These are phyloP conservation scores for Neltuma alba DNA, from an alignment of 306 rosid genomes.

Conservation along the genomic window DNA sequence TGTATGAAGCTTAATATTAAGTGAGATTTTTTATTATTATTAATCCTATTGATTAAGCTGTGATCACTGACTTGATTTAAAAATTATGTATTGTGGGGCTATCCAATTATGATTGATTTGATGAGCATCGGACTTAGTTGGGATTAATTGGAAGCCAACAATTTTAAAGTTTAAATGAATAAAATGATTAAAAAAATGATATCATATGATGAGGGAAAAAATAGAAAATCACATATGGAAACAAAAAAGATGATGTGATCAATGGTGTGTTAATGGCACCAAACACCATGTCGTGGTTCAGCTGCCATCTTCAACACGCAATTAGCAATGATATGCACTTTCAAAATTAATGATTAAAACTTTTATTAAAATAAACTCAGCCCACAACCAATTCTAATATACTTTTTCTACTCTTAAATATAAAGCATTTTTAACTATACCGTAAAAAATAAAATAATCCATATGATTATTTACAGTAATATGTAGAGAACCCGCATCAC, in stretches of 20 bases:
- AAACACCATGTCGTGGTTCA: conserved; percentile 4
- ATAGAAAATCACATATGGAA: not conserved
- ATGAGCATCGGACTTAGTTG: not conserved
- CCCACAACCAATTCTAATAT: not conserved
- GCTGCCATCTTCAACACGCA: conserved; percentile 39
- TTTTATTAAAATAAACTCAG: not conserved
- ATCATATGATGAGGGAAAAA: not conserved
- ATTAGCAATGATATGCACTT: conserved; percentile 24
- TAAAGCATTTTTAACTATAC: too few relatives aligned
- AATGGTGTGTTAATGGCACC: conserved; percentile 33
- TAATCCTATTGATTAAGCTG: not conserved
- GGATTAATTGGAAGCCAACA: conserved; percentile 3
- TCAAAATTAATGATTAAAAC: not conserved
- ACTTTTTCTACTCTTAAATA: too few relatives aligned
- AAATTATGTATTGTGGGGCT: not conserved
- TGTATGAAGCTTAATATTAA: not conserved
- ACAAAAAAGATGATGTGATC: conserved; percentile 25
- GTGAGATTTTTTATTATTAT: not conserved
- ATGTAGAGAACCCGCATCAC: not conserved
- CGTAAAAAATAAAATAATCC: too few relatives aligned
- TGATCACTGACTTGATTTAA: not conserved
- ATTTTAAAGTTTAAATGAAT: not conserved
- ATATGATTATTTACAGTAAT: too few relatives aligned
- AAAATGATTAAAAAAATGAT: not conserved
- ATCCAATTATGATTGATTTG: conserved; percentile 20